Base-by-base conservation (phyloP, 805 yeast species). In the Saccharomycopsis microspora region DNA sequence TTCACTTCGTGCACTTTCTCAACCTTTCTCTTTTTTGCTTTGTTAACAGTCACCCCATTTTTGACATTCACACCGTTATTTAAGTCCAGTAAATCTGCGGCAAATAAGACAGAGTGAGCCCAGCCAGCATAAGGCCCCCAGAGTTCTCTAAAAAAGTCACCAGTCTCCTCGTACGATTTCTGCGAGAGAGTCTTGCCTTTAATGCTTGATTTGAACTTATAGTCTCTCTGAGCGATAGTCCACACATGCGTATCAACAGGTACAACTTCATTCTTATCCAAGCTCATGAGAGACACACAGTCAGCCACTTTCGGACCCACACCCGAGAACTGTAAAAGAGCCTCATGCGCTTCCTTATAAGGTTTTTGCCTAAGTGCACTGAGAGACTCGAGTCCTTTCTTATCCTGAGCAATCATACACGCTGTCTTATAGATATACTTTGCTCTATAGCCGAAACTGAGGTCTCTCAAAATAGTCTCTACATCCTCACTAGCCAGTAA, bases 231-330 rank as follows among this genome's bases (percentile, higher is more conserved):
- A 0, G 96, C 96, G 44, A 93, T 84, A 58, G 89, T 86, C 68
- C 81, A 84, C 28, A 93, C 94, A 59, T 93, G 98, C 0, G 97
- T 94, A 62, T 93, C 98, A 1, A 93, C 85, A 0, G 98, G 98
- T 3, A 93, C 96, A 7, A 86, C 76, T 48, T 82, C 86, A 57
- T 84, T 86, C 60, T 85, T 82, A 57, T 84, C 90, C 51, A 90
- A 68, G 2, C 93, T 80, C 97, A 93, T 90, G 41, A 93, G 68
- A 54, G 94, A 81, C 10, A 93, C 93, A 62, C 98, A 93, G 57
- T 93, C 98, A 0, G 98, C 97, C 1, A 93, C 97, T 64, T 93
- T 93, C 0, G 97, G 97, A 0, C 98, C 98, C 0, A 93, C 96
- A 0, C 98, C 98, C 3, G 75, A 69, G 56, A 84, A 82, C 52